phyloP scores from a whole-genome alignment of 192 early-diverging fungal species.

The Coemansia sp. region DNA sequence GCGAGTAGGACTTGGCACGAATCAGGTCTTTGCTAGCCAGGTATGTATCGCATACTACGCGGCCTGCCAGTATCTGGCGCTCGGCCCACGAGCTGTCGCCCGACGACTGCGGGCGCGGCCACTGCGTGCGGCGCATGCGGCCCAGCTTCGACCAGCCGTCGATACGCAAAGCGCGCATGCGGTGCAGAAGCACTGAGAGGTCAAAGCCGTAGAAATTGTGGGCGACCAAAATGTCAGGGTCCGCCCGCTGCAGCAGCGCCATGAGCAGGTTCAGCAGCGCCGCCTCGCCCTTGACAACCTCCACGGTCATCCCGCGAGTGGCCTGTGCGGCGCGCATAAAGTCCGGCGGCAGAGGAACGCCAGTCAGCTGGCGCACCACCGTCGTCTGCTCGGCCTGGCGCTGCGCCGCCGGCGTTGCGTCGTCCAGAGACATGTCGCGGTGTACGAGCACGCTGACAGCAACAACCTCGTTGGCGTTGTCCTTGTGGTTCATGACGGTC shows the following conservation, averaged over 20 bases:
- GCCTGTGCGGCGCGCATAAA: conserved; percentile 64
- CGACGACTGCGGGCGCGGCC: conserved; percentile 82
- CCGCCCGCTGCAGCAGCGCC: conserved; percentile 72
- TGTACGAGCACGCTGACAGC: conserved; percentile 76
- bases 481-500: conserved; percentile 80
- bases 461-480: conserved; percentile 89
- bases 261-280: conserved; percentile 77
- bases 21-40: conserved; percentile 85
- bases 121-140: conserved; percentile 76
- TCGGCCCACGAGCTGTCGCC: conserved; percentile 78
- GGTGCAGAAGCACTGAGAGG: conserved; percentile 89
- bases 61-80: conserved; percentile 76
- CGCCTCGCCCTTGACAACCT: conserved; percentile 68
- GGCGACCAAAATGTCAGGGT: conserved; percentile 94
- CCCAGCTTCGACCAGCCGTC: conserved; percentile 90
- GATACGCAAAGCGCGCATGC: conserved; percentile 82
- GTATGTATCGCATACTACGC: conserved; percentile 95
- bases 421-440: conserved; percentile 66
- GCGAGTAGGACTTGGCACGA: conserved; percentile 79
- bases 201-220: conserved; percentile 98
- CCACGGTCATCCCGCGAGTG: conserved; percentile 56
- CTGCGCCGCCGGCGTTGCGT: conserved; percentile 54
- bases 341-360: conserved; percentile 77
- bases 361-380: conserved; percentile 72
- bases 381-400: conserved; percentile 61